Evolutionary conservation across 164 flowering plant species (phyloP).

Genomic region (Platanus orientalis): DNA sequence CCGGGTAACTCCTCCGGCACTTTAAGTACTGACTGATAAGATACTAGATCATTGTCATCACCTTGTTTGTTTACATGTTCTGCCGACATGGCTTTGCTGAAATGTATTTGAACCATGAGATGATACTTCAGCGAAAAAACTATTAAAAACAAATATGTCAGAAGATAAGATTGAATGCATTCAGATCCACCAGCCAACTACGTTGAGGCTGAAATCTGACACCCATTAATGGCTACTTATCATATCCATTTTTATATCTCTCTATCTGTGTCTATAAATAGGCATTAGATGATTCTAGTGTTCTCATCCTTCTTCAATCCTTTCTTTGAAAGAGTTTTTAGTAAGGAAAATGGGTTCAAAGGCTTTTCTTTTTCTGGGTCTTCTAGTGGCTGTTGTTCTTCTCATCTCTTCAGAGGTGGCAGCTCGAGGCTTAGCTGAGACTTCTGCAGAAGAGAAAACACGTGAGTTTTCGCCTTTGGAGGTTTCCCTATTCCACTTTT

Average conservation of each 20-base stretch:
- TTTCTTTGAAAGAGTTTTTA: background rate
- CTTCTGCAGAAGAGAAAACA: background rate
- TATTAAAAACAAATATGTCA: no score
- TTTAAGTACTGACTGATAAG: no score
- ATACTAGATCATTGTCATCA: no score
- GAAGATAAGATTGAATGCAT: no score
- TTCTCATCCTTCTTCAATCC: background rate
- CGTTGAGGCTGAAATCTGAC: no score
- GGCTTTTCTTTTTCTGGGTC: constrained; percentile 17
- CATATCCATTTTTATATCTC: no score
- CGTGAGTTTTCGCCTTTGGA: background rate
- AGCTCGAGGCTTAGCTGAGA: constrained; percentile 18
- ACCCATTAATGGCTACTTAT: background rate
- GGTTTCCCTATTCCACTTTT: background rate
- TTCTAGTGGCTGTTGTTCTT: constrained; percentile 22
- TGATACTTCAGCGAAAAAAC: no score
- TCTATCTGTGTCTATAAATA: background rate
- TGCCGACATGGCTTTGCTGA: no score
- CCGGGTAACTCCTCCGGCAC: no score
- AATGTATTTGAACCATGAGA: no score
- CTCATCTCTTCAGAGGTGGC: constrained; percentile 23
- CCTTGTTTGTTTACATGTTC: no score
- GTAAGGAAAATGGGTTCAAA: constrained; percentile 23
- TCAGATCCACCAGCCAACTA: no score
- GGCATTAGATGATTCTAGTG: background rate